A percentile compares a stretch with the other conserved stretches of the same genome.
Evolutionary conservation across 1,284 basidiomycete species (phyloP).

Genomic region (Lignosus rhinocerotis): DNA sequence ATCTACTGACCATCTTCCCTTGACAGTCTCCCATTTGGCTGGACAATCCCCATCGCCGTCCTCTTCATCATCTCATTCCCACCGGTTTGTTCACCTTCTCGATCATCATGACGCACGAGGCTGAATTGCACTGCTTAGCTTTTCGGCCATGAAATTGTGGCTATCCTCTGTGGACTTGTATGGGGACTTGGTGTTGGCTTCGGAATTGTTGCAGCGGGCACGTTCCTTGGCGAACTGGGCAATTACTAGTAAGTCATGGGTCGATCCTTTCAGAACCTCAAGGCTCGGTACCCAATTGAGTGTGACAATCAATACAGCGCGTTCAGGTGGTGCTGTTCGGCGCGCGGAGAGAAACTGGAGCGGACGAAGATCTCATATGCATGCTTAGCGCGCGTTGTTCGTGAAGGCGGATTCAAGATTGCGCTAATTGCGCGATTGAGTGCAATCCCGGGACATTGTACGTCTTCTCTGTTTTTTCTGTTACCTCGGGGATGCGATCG

Average conservation of each 20-base stretch:
- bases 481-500: background rate
- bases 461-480: conserved; percentile 24
- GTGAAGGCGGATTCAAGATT: conserved; percentile 80
- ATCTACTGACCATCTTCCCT: background rate
- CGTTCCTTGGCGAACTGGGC: conserved; percentile 67
- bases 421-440: conserved; percentile 73
- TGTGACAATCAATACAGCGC: conserved; percentile 39
- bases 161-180: conserved; percentile 75
- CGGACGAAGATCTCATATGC: conserved; percentile 72
- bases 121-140: conserved; percentile 40
- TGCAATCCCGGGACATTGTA: conserved; percentile 80
- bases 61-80: conserved; percentile 80
- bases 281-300: background rate
- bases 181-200: conserved; percentile 73
- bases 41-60: conserved; percentile 81
- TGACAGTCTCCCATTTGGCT: conserved; percentile 50
- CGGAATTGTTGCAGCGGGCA: conserved; percentile 66
- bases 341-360: conserved; percentile 73
- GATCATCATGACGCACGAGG: background rate
- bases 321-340: conserved; percentile 64
- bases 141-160: conserved; percentile 79
- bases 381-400: conserved; percentile 74
- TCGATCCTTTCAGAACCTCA: no score
- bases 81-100: conserved; percentile 47
- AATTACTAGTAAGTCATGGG: conserved; percentile 63